Conservation (phyloP, 345 rosid species). For the Citrus inodora region DNA sequence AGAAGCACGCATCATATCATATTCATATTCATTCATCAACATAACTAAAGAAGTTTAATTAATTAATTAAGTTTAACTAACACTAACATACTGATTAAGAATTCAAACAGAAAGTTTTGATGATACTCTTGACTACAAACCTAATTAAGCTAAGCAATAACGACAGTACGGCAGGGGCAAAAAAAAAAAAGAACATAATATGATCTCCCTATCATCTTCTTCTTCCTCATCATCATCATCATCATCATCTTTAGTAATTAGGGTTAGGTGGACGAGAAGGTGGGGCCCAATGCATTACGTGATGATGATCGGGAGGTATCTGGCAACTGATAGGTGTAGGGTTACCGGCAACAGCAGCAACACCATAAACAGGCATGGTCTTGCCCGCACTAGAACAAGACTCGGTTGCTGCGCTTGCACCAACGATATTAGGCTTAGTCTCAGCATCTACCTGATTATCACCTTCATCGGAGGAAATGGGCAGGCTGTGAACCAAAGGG, state of each 20-base stretch:
- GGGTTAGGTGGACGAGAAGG: slow-evolving; percentile 17
- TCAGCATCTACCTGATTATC: slow-evolving; percentile 4
- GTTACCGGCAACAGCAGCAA: not conserved
- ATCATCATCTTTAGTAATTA: not conserved
- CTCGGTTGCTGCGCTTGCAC: slow-evolving; percentile 10
- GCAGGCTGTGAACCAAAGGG: slow-evolving; percentile 31
- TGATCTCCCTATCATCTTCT: not conserved
- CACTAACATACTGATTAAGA: no score
- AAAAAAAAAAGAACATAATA: not conserved
- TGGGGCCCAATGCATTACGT: slow-evolving; percentile 29
- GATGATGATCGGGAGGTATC: slow-evolving; percentile 17
- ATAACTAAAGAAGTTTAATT: no score
- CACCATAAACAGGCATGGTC: slow-evolving; percentile 22
- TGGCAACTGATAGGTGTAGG: slow-evolving; percentile 26
- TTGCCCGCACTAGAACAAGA: slow-evolving; percentile 10
- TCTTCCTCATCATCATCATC: not conserved
- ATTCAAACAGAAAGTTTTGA: no score
- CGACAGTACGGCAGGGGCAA: no score
- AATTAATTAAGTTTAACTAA: no score
- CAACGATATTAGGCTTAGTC: slow-evolving; percentile 6
- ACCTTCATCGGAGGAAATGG: not conserved
- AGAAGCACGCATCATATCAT: no score
- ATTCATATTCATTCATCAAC: no score
- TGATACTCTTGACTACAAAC: no score
- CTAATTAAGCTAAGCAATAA: no score